Conservation (phyloP, 148 eudicot genomes). For the Silene conica region DNA sequence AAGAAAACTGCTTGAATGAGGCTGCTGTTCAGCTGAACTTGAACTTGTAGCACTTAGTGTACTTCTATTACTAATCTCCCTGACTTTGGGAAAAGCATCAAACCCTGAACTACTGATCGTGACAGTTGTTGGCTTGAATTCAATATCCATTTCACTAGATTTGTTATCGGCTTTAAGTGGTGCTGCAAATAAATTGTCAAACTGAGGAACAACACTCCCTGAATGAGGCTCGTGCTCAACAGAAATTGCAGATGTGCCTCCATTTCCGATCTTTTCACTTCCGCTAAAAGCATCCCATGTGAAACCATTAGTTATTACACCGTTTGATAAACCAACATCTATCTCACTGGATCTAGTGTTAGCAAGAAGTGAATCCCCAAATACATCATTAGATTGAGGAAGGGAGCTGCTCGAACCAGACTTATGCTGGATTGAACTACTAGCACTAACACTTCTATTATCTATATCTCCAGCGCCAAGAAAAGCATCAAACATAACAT, state of each 20-base stretch:
- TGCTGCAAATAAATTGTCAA: neutral
- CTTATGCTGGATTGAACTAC: neutral
- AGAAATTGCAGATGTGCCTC: slow-evolving; percentile 7
- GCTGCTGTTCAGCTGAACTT: neutral
- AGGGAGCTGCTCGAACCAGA: slow-evolving; percentile 3
- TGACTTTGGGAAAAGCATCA: slow-evolving; percentile 1
- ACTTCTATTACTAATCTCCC: neutral
- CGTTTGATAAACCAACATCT: neutral
- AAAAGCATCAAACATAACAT: slow-evolving; percentile 27
- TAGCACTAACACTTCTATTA: slow-evolving; percentile 26
- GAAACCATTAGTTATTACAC: neutral
- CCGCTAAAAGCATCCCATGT: slow-evolving; percentile 11
- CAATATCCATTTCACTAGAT: neutral
- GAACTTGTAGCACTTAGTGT: neutral
- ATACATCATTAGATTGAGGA: slow-evolving; percentile 4
- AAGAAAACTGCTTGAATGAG: slow-evolving; percentile 7
- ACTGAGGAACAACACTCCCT: neutral
- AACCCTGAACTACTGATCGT: neutral
- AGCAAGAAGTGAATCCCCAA: neutral
- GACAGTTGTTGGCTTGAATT: neutral
- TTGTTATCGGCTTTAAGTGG: slow-evolving; percentile 9
- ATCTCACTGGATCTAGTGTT: neutral
- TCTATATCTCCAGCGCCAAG: slow-evolving; percentile 24
- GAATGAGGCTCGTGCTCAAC: slow-evolving; percentile 8
- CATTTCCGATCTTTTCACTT: neutral